Evolutionary conservation across 2,329 filamentous ascomycete genomes (phyloP), one percentile per base, ranked within the genome.

Genomic region (Fusarium virguliforme): DNA sequence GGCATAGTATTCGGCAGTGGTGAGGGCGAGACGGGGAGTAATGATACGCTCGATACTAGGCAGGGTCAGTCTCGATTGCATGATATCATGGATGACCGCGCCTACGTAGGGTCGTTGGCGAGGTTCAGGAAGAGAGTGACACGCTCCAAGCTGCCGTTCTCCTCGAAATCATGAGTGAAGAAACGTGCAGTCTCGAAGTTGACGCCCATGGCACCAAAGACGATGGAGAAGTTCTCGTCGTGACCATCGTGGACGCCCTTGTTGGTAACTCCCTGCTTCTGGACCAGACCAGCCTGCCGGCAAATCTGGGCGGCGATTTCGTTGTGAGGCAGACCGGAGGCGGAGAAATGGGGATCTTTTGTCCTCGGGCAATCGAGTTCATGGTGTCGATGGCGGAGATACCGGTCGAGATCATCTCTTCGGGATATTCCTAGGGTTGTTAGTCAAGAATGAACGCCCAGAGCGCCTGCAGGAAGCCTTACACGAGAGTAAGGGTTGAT

Each of bases 341-440:
- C 94, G 28, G 96, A 99, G 90, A 99, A 99, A 99, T 99, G 76
- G 97, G 96, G 74, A 99, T 99, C 89, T 99, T 99, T 83, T 99
- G 96, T 70, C 96, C 96, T 89, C 96, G 94, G 73, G 97, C 96
- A 82, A 98, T 97, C 69, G 92, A 95, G 87, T 94, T 94, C 95
- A 98, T 98, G 68, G 95, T 97, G 81, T 98, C 95, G 79, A 99
- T 98, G 80, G 96, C 95, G 70, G 95, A 98, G 83, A 99, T 99
- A 90, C 96, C 96, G 53, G 96, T 99, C 37, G 95, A 96, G 79
- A 99, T 98, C 95, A 99, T 99, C 85, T 99, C 97, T 86, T 99
- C 96, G 79, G 96, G 96, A 81, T 99, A 99, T 75, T 97, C 94
- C 94, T 97, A 72, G 26, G 43, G 37, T 59, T 38, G 67, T 78